A percentile compares a stretch with the other conserved stretches of the same genome.
These are phyloP conservation scores for Populus nigra DNA, from an alignment of 345 rosid genomes.

Conservation along the genomic window DNA sequence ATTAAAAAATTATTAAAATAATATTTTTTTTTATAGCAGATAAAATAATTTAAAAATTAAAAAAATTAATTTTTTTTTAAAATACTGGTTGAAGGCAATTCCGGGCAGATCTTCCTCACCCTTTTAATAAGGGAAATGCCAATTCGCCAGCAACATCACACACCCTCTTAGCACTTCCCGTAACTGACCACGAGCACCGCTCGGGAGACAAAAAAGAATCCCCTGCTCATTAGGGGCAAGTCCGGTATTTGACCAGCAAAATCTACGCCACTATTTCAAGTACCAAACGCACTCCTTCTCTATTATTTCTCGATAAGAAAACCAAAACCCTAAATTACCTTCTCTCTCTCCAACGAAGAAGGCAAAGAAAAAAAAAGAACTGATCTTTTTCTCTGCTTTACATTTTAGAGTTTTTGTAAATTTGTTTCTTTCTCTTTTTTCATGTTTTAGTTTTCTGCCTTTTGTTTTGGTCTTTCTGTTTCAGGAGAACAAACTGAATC, in stretches of 20 bases:
- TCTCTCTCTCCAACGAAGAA: background rate
- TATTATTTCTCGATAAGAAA: background rate
- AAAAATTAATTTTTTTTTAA: too few species aligned
- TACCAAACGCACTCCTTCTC: background rate
- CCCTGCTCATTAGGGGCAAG: conserved; percentile 1
- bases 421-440: conserved; percentile 12
- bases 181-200: background rate
- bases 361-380: background rate
- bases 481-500: background rate
- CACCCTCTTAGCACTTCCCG: background rate
- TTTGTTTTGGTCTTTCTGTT: conserved; percentile 19
- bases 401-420: conserved; percentile 14
- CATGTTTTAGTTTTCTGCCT: conserved; percentile 3
- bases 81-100: too few species aligned
- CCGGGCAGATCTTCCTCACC: too few species aligned
- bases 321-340: conserved; percentile 39
- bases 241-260: conserved; percentile 13
- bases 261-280: conserved; percentile 6
- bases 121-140: background rate
- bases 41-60: too few species aligned
- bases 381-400: background rate
- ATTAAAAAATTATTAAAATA: too few species aligned
- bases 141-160: background rate
- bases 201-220: background rate
- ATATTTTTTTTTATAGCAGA: too few species aligned